These are phyloP conservation scores for Curvularia spicifera DNA, from an alignment of 2,329 filamentous ascomycete species.

Conservation along the genomic window DNA sequence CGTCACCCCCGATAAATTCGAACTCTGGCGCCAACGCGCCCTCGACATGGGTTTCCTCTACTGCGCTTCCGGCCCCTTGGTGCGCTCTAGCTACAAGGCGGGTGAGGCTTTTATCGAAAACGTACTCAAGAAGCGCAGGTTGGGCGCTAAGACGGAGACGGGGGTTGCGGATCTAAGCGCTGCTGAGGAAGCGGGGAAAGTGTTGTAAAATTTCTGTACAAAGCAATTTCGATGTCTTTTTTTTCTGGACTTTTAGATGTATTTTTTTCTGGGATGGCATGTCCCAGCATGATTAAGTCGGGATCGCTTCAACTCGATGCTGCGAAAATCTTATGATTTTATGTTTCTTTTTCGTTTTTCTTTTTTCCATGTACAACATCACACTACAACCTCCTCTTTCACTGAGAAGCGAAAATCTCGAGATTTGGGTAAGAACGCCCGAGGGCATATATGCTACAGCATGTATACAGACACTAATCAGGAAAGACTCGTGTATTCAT, in stretches of 20 bases:
- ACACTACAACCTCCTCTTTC: neutral
- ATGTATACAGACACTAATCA: neutral
- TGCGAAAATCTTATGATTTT: neutral
- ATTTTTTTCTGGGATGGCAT: neutral
- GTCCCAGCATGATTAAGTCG: neutral
- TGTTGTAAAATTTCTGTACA: neutral
- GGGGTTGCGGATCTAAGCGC: conserved; percentile 20
- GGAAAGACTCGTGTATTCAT: neutral
- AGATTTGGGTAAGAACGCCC: neutral
- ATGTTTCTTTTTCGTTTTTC: neutral
- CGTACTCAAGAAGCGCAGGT: conserved; percentile 75
- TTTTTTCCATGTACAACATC: neutral
- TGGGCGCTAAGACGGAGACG: conserved; percentile 21
- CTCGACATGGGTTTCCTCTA: conserved; percentile 97
- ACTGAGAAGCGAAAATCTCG: neutral
- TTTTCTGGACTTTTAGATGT: neutral
- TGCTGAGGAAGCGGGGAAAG: conserved; percentile 9
- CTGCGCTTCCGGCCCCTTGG: conserved; percentile 89
- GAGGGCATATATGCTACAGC: neutral
- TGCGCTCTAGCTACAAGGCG: conserved; percentile 95
- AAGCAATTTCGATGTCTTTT: neutral
- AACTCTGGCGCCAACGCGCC: conserved; percentile 87
- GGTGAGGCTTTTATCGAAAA: conserved; percentile 99
- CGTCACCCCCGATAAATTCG: conserved; percentile 88
- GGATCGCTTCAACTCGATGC: conserved; percentile 13